Evolutionary conservation across 78 protist genomes (phyloP).

Genomic region (Dictyostelium citrinum): DNA sequence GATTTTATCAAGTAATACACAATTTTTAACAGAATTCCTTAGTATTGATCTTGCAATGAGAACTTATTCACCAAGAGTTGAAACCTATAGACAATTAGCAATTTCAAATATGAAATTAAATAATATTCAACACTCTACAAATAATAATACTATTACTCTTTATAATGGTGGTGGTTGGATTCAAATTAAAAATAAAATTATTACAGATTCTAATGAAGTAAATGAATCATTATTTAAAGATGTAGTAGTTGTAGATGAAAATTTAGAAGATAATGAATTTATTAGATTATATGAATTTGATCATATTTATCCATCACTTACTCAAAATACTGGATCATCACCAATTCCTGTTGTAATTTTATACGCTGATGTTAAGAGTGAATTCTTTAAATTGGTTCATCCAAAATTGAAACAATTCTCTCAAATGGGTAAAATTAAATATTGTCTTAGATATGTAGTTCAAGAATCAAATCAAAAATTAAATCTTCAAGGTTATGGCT

Average conservation of each 20-base stretch:
- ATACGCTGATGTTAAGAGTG: constrained; percentile 12
- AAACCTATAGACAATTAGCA: constrained; percentile 31
- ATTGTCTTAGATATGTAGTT: constrained; percentile 1
- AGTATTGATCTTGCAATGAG: constrained; percentile 9
- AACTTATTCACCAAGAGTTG: constrained; percentile 43
- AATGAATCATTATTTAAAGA: not conserved
- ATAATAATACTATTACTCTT: not conserved
- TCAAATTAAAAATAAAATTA: not conserved
- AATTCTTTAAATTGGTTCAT: not conserved
- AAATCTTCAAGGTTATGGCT: constrained; percentile 86
- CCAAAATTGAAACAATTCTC: not conserved
- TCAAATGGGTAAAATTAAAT: constrained; percentile 5
- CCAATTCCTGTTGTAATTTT: constrained; percentile 6
- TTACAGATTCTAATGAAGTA: not conserved
- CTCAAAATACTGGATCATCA: not conserved
- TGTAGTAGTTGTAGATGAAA: not conserved
- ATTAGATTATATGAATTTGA: constrained; percentile 18
- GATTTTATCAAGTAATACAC: not conserved
- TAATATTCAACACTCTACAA: not conserved
- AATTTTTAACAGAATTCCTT: constrained; percentile 1
- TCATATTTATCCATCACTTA: not conserved
- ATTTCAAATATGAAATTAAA: not conserved
- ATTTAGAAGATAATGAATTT: not conserved
- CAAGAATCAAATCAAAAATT: constrained; percentile 9
- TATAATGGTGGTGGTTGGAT: not conserved